Evolutionary conservation across 2,329 filamentous ascomycete species (phyloP).

Genomic region (Aspergillus neotritici): DNA sequence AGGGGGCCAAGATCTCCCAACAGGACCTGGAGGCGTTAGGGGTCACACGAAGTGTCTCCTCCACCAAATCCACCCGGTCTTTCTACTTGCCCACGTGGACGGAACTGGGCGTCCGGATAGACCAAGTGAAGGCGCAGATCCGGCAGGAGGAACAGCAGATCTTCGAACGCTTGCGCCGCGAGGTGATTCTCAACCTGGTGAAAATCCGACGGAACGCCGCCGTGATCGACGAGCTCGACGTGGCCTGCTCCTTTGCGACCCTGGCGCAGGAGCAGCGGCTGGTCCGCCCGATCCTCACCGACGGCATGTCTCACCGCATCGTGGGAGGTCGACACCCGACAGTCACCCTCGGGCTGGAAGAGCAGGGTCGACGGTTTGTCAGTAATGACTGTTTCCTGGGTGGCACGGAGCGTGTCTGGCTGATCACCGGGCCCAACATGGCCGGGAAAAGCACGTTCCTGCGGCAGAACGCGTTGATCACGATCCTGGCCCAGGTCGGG

Average conservation of each 20-base stretch:
- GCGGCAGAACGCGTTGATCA: constrained; percentile 90
- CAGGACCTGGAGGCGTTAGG: constrained; percentile 37
- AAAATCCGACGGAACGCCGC: constrained; percentile 81
- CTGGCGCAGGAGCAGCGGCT: constrained; percentile 71
- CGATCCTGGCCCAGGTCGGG: constrained; percentile 85
- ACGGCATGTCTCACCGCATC: constrained; percentile 63
- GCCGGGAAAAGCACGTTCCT: constrained; percentile 94
- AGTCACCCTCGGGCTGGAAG: constrained; percentile 74
- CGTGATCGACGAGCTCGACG: constrained; percentile 90
- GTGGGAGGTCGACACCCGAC: constrained; percentile 86
- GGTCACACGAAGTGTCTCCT: constrained; percentile 58
- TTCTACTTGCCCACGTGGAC: constrained; percentile 85
- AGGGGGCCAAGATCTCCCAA: constrained; percentile 63
- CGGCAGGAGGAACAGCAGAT: constrained; percentile 77
- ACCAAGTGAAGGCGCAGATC: constrained; percentile 71
- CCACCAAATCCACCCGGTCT: constrained; percentile 76
- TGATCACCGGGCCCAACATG: constrained; percentile 89
- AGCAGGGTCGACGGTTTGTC: constrained; percentile 75
- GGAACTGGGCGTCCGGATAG: constrained; percentile 68
- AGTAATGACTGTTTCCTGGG: constrained; percentile 81
- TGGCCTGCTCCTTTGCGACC: constrained; percentile 76
- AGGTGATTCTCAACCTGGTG: constrained; percentile 75
- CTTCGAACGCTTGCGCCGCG: constrained; percentile 65
- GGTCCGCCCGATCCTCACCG: constrained; percentile 66
- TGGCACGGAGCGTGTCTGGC: constrained; percentile 63